Evolutionary conservation across 345 rosid genomes (phyloP), one percentile per base, ranked within the genome.

Genomic region (Psidium friedrichsthalianum): DNA sequence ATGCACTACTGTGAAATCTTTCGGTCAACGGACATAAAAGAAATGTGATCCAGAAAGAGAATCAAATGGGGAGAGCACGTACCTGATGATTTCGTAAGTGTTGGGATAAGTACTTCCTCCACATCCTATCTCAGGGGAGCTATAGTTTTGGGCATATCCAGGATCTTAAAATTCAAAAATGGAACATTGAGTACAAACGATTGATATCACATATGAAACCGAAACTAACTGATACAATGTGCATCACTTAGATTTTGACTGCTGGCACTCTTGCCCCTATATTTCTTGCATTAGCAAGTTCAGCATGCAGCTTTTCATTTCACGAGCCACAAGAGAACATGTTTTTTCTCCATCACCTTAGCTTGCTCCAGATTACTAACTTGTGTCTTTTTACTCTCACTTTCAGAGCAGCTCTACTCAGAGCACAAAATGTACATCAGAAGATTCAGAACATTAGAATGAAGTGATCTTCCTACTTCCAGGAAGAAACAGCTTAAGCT

Each of bases 321-420:
- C 97, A 29, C 57, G 89, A 57, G 90, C 86, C 82, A 97, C n/a
- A 40, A 5, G 89, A 84, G 15, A 86, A 59, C 83, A 89, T 88
- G 56, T 94, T 93, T 85, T 85, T 92, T 94, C 88, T 93, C 94
- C 98, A 95, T 91, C 52, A 88, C 88, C 32, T 89, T 89, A 49
- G 89, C 88, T 47, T 95, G 95, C 90, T 92, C 95, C 78, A 91
- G 92, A 76, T 97, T 95, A 84, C 92, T 92, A 8, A 90, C 93
- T 36, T 84, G 87, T 6, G 93, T 92, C 94, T 91, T 94, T 93
- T n/a, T n/a, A n/a, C 93, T 95, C 95, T 95, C 98, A 69, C 20
- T 64, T 87, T 93, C 96, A 87, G 86, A 59, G 98, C 98, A 86
- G 93, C 90, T 87, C 98, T 97, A 87, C 47, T 83, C 52, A 84